Evolutionary conservation across 2,329 filamentous ascomycete genomes (phyloP).

Genomic region (Diplodia mutila): DNA sequence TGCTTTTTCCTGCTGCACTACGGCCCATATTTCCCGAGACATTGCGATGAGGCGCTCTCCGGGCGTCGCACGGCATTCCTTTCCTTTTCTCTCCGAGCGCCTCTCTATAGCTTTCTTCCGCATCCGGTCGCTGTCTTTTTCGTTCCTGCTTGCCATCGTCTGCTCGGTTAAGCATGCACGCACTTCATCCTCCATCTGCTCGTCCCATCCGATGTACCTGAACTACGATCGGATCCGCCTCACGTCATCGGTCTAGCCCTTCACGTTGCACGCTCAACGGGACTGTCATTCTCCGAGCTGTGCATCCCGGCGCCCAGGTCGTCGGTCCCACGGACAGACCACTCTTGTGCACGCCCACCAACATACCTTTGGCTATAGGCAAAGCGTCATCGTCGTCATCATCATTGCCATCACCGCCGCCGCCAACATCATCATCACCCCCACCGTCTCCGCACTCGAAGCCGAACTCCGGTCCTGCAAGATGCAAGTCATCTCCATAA

Average conservation of each 20-base stretch:
- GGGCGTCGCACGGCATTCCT: not conserved
- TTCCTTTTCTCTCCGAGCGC: not conserved
- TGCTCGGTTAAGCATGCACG: not conserved
- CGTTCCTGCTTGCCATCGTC: not conserved
- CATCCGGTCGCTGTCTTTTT: not conserved
- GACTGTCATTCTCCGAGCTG: not conserved
- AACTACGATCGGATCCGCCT: not conserved
- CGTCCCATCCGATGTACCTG: not conserved
- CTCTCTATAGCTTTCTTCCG: not conserved
- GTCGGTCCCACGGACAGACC: not conserved
- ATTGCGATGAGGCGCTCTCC: not conserved
- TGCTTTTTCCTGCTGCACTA: constrained; percentile 6
- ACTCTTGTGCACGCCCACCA: not conserved
- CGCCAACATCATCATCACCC: not conserved
- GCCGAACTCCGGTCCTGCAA: not conserved
- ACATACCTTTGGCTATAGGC: too few species aligned
- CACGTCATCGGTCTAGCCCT: not conserved
- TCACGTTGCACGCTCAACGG: not conserved
- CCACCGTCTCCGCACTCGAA: not conserved
- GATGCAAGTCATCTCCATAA: not conserved
- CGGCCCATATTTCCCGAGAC: constrained; percentile 13
- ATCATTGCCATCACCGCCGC: too few species aligned
- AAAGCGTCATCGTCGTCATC: too few species aligned
- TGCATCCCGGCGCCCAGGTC: not conserved
- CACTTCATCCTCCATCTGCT: not conserved